These are phyloP conservation scores for Escallonia rubra DNA, from an alignment of 129 eudicot species.

Conservation along the genomic window DNA sequence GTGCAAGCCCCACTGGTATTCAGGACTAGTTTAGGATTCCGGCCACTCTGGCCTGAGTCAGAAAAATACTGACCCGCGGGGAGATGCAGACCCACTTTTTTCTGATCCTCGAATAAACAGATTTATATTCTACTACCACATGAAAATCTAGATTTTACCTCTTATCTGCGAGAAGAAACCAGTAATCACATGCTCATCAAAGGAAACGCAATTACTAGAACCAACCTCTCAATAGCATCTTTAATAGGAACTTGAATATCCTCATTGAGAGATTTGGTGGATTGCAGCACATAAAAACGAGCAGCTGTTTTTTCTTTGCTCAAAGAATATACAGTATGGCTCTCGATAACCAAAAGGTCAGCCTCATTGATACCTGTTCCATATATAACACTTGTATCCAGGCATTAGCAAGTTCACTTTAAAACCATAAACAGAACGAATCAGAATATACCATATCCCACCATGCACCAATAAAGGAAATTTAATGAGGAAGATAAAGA, in stretches of 20 bases:
- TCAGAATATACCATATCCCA: too few species aligned
- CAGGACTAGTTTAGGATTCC: too few species aligned
- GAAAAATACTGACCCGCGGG: background rate
- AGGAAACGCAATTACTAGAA: background rate
- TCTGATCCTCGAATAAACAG: background rate
- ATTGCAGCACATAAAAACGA: constrained; percentile 5
- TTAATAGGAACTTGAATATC: constrained; percentile 6
- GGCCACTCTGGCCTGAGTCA: background rate
- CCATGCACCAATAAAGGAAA: too few species aligned
- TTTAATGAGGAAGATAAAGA: too few species aligned
- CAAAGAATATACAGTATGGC: constrained; percentile 14
- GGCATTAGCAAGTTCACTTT: too few species aligned
- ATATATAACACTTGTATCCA: too few species aligned
- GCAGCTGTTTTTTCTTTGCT: constrained; percentile 13
- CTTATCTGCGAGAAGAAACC: background rate
- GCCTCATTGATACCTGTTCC: constrained; percentile 9
- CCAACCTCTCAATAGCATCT: constrained; percentile 11
- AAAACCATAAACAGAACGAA: too few species aligned
- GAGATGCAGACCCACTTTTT: background rate
- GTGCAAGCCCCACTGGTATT: too few species aligned
- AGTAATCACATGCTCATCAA: background rate
- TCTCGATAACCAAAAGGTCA: constrained; percentile 10
- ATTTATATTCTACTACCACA: background rate
- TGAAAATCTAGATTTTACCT: background rate
- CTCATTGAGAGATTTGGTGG: background rate